Base-by-base conservation (phyloP, 768 basidiomycete genomes). In the Dendrothele bispora region DNA sequence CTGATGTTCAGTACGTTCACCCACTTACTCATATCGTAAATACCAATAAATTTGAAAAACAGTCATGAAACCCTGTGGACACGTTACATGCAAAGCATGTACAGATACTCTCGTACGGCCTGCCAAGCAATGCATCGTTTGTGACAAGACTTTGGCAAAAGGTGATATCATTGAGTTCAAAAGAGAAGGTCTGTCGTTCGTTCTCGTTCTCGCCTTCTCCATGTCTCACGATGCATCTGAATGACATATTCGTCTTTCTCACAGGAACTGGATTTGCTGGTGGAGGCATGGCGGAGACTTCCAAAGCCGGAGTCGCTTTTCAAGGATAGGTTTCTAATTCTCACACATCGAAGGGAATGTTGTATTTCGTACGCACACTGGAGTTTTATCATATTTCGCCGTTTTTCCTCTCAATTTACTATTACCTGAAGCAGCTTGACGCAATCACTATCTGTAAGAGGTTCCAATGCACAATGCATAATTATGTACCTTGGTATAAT, bases 71-170 rank as follows among this genome's bases (percentile, higher is more conserved):
- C 77, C 86, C 4, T 99, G 95, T 64, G 87, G 85, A 0, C 93
- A 99, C 64, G 93, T 98, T 24, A 78, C 86, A 1, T 99, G 97
- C 67, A 88, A 89, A 60, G 88, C 85, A 5, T 98, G 97, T 64
- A 84, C 84, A 3, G 93, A 98, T 45, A 84, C 90, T 3, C 83
- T 98, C 35, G 86, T 94, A 15, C 80, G 79, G 25, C 81, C 88
- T 0, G 68, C 82, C 5, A 82, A 82, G 56, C 88, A 91, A 57
- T 99, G 97, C 61, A 80, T 94, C 11, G 85, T 89, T 7, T 99
- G 97, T 61, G 92, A 95, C 54, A 76, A 70, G 14, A 58, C 62
- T 52, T 59, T 92, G 20, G 73, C 69, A 37, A 82, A 86, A 26
- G 78, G 79, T 56, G 91, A 93, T 43, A 78, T 93, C 22, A 79